Conservation (phyloP, 805 yeast species). For the Candida yuanshanica region DNA sequence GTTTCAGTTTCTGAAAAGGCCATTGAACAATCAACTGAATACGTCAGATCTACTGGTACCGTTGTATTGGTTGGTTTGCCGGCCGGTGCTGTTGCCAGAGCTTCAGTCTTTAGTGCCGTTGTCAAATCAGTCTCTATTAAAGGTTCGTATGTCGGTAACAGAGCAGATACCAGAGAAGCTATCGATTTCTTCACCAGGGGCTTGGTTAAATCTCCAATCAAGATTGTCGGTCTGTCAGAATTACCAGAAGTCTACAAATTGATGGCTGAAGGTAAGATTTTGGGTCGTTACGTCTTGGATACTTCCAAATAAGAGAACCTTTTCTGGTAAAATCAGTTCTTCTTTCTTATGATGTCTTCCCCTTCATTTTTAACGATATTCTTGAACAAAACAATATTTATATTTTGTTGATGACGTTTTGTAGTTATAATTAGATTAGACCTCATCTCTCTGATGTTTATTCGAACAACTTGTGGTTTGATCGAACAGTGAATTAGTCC, state of each 20-base stretch:
- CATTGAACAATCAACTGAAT: constrained; percentile 42
- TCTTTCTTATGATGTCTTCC: not conserved
- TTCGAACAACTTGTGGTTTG: too few relatives aligned
- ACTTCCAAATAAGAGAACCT: constrained; percentile 37
- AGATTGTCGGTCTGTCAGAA: constrained; percentile 50
- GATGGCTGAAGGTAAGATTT: constrained; percentile 50
- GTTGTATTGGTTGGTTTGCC: constrained; percentile 60
- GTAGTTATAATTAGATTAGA: too few relatives aligned
- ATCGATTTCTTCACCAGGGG: constrained; percentile 65
- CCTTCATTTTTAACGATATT: too few relatives aligned
- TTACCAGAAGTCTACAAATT: constrained; percentile 45
- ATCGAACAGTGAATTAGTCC: too few relatives aligned
- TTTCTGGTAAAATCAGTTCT: not conserved
- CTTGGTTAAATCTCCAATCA: constrained; percentile 54
- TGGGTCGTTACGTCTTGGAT: constrained; percentile 83
- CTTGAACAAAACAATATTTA: not conserved
- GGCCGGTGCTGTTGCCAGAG: constrained; percentile 41
- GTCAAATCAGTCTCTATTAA: constrained; percentile 41
- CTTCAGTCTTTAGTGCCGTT: constrained; percentile 42
- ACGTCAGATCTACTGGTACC: constrained; percentile 54
- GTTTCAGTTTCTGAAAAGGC: constrained; percentile 54
- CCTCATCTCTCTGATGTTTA: too few relatives aligned
- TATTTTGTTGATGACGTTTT: too few relatives aligned
- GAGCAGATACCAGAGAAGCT: constrained; percentile 50
- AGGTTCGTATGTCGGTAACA: constrained; percentile 27